These are phyloP conservation scores for Saururus chinensis DNA, from an alignment of 164 flowering plant genomes.

Conservation along the genomic window DNA sequence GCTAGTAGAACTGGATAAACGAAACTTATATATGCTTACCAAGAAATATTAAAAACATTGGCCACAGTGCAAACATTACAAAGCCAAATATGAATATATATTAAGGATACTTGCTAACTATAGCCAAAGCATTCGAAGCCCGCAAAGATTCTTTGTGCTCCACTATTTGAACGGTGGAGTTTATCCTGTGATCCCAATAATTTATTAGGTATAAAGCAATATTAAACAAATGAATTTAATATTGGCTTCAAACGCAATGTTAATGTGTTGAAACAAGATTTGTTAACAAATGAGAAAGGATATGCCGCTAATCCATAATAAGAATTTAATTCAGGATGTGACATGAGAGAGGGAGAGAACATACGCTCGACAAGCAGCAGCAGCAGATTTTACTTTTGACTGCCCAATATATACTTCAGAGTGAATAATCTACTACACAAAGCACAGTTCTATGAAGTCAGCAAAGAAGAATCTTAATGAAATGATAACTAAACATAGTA, in stretches of 20 bases:
- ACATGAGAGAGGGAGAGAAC: constrained; percentile 10
- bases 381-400: constrained; percentile 91
- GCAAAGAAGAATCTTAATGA: no score
- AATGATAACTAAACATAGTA: no score
- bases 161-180: constrained; percentile 64
- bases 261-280: constrained; percentile 1
- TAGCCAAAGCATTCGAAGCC: constrained; percentile 79
- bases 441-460: neutral
- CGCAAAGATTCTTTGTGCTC: constrained; percentile 71
- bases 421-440: constrained; percentile 62
- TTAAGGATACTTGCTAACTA: constrained; percentile 79
- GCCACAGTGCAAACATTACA: no score
- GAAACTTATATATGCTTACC: no score
- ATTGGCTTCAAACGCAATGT: neutral
- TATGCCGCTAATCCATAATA: neutral
- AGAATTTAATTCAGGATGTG: no score
- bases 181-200: constrained; percentile 42
- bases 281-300: no score
- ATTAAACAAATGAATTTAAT: neutral
- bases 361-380: constrained; percentile 84
- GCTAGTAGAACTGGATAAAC: constrained; percentile 17
- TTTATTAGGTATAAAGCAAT: no score
- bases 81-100: neutral
- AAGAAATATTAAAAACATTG: no score
- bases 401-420: constrained; percentile 77